Percentiles rank a stretch among this genome's conserved stretches.
These are phyloP conservation scores for Zygoascus biomembranicola DNA, from an alignment of 805 yeast genomes.

Conservation along the genomic window DNA sequence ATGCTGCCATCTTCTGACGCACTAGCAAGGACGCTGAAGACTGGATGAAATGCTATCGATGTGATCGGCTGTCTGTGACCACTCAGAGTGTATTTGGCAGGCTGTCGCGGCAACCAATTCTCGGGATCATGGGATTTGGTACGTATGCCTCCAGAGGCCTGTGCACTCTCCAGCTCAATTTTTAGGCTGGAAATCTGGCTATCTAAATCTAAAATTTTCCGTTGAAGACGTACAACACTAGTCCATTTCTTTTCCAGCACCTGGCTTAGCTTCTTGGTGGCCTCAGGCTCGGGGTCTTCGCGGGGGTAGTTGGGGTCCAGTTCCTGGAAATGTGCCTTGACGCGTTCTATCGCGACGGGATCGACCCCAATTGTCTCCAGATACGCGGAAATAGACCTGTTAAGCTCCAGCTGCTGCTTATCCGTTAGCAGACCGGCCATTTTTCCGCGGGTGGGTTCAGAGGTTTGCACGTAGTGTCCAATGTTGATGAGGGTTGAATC, in stretches of 20 bases:
- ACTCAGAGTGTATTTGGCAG: slow-evolving; percentile 35
- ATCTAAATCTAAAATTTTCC: slow-evolving; percentile 61
- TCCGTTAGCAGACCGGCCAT: slow-evolving; percentile 31
- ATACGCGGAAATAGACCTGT: slow-evolving; percentile 42
- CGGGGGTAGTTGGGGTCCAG: not conserved
- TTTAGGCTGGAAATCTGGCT: slow-evolving; percentile 41
- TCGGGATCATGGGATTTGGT: slow-evolving; percentile 13
- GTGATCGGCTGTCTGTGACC: slow-evolving; percentile 57
- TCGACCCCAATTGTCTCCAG: slow-evolving; percentile 26
- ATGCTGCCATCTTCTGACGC: slow-evolving; percentile 69
- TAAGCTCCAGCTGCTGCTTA: slow-evolving; percentile 39
- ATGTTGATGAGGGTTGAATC: not conserved
- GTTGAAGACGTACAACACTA: slow-evolving; percentile 72
- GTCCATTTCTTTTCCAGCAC: slow-evolving; percentile 77
- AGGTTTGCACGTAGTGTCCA: not conserved
- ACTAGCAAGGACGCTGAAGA: slow-evolving; percentile 52
- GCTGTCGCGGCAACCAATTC: slow-evolving; percentile 56
- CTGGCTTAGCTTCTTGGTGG: slow-evolving; percentile 9
- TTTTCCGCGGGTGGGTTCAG: not conserved
- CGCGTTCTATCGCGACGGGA: not conserved
- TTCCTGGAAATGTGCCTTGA: not conserved
- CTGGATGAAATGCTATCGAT: slow-evolving; percentile 64
- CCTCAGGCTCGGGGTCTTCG: not conserved
- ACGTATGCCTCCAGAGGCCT: slow-evolving; percentile 15
- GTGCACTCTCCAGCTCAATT: slow-evolving; percentile 35